Evolutionary conservation across 1,284 basidiomycete species (phyloP).

Genomic region (Microbotryum violaceum): DNA sequence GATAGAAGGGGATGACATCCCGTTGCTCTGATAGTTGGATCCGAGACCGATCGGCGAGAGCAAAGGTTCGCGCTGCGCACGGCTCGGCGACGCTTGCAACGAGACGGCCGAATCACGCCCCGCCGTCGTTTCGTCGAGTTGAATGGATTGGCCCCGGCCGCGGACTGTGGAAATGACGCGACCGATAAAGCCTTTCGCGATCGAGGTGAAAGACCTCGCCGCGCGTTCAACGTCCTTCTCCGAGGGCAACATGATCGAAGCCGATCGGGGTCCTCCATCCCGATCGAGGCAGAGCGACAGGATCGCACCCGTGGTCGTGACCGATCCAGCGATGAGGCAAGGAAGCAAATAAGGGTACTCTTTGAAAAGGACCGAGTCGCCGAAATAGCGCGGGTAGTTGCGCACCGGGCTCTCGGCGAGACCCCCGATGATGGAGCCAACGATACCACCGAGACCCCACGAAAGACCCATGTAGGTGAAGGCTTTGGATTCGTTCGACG

Average conservation of each 20-base stretch:
- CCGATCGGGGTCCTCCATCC: slow-evolving; percentile 80
- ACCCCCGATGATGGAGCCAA: slow-evolving; percentile 33
- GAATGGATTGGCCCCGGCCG: slow-evolving; percentile 3
- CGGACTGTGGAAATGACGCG: background rate
- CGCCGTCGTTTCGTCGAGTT: background rate
- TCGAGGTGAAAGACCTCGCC: background rate
- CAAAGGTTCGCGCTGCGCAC: too few relatives aligned
- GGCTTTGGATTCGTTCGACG: slow-evolving; percentile 34
- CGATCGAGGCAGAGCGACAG: slow-evolving; percentile 79
- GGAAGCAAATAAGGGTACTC: slow-evolving; percentile 88
- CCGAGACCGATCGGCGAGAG: too few relatives aligned
- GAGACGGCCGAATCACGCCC: background rate
- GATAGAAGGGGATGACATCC: too few relatives aligned
- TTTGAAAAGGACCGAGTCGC: slow-evolving; percentile 53
- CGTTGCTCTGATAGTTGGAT: too few relatives aligned
- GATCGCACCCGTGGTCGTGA: slow-evolving; percentile 58
- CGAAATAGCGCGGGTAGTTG: slow-evolving; percentile 32
- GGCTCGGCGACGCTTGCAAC: background rate
- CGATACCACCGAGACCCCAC: slow-evolving; percentile 36
- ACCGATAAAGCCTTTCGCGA: background rate
- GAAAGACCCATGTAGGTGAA: slow-evolving; percentile 30
- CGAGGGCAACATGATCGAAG: slow-evolving; percentile 65
- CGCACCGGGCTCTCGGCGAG: slow-evolving; percentile 23
- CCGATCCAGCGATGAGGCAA: slow-evolving; percentile 52
- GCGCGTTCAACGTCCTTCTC: slow-evolving; percentile 52